phyloP scores from a whole-genome alignment of 192 early-diverging fungal genomes.

The Podila epicladia region DNA sequence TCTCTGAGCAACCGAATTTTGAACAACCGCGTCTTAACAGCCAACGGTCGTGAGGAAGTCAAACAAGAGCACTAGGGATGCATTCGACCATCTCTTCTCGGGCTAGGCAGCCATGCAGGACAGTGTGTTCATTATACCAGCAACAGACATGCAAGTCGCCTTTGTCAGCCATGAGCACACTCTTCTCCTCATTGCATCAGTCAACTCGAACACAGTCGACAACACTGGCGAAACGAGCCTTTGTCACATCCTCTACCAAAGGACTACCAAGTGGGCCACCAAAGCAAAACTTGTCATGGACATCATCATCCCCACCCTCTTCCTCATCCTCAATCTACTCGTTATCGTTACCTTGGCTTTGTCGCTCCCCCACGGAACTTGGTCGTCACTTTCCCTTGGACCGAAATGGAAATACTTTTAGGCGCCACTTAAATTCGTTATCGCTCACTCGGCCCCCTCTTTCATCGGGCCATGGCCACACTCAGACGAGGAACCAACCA shows the following conservation, averaged over 20 bases:
- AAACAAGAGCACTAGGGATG: background rate
- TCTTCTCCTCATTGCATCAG: too few relatives aligned
- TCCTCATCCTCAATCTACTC: background rate
- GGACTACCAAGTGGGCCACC: too few relatives aligned
- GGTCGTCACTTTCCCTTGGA: background rate
- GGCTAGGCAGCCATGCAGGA: background rate
- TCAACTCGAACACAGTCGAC: too few relatives aligned
- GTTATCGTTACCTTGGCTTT: background rate
- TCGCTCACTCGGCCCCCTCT: background rate
- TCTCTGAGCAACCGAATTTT: background rate
- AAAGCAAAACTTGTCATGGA: too few relatives aligned
- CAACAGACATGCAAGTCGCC: background rate
- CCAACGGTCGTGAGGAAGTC: too few relatives aligned
- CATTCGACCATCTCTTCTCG: background rate
- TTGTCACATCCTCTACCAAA: too few relatives aligned
- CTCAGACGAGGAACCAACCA: background rate
- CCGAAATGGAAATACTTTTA: constrained; percentile 36
- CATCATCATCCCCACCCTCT: too few relatives aligned
- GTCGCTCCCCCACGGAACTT: too few relatives aligned
- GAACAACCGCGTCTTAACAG: too few relatives aligned
- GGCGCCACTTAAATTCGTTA: constrained; percentile 9
- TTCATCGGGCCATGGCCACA: background rate
- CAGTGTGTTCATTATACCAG: background rate
- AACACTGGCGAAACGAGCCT: too few relatives aligned
- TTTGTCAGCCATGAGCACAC: background rate